Evolutionary conservation across 768 basidiomycete species (phyloP).

Genomic region (Lyophyllum semitale): DNA sequence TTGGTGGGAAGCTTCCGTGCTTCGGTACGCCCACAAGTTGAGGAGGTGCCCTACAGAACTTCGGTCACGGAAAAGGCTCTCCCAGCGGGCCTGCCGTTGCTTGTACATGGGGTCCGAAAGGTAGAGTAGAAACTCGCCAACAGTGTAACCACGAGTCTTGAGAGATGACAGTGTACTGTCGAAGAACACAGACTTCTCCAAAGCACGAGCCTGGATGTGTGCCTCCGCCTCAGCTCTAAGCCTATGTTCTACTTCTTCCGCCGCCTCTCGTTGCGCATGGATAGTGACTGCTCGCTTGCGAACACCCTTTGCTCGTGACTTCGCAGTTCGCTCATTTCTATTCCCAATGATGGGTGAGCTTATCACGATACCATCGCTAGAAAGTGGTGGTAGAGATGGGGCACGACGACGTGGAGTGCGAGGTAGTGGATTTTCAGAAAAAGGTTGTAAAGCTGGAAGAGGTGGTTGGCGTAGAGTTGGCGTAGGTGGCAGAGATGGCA

Average conservation of each 20-base stretch:
- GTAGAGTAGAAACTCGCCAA: constrained; percentile 24
- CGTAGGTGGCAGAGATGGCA: not conserved
- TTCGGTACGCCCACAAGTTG: constrained; percentile 27
- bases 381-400: not conserved
- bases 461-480: not conserved
- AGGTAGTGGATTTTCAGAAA: not conserved
- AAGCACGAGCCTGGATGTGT: not conserved
- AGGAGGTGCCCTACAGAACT: constrained; percentile 20
- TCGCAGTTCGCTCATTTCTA: not conserved
- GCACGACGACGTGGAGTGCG: not conserved
- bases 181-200: not conserved
- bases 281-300: not conserved
- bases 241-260: not conserved
- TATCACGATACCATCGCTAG: constrained; percentile 7
- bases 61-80: constrained; percentile 22
- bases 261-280: not conserved
- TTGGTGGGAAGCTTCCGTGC: constrained; percentile 1
- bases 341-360: constrained; percentile 6
- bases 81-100: constrained; percentile 17
- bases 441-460: not conserved
- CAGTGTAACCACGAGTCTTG: not conserved
- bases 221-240: not conserved
- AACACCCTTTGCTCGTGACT: not conserved
- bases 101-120: constrained; percentile 25
- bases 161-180: constrained; percentile 7